phyloP scores from a whole-genome alignment of 1,139 yeast species.

The Arxiozyma slooffiae region DNA sequence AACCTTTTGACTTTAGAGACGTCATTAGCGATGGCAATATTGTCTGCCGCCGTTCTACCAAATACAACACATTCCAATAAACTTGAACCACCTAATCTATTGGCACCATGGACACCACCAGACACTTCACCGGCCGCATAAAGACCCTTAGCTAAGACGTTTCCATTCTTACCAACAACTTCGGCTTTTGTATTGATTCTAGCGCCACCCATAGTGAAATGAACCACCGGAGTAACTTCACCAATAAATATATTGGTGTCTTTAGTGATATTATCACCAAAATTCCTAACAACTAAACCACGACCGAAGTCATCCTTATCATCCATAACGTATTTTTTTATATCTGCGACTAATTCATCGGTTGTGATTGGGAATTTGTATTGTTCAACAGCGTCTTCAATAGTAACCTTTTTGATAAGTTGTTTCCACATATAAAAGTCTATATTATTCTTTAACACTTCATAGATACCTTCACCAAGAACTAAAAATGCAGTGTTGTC shows the following conservation, averaged over 20 bases:
- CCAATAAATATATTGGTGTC: conserved; percentile 30
- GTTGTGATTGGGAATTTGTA: conserved; percentile 30
- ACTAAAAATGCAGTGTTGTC: conserved; percentile 36
- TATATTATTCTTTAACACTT: conserved; percentile 38
- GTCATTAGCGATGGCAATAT: conserved; percentile 11
- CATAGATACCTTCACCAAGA: conserved; percentile 32
- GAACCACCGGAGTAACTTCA: conserved; percentile 62
- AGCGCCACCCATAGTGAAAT: conserved; percentile 83
- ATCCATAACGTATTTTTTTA: conserved; percentile 40
- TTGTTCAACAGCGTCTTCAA: conserved; percentile 42
- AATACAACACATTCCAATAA: conserved; percentile 73
- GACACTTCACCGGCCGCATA: conserved; percentile 77
- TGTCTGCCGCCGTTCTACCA: conserved; percentile 42
- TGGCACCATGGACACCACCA: conserved; percentile 75
- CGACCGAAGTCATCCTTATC: conserved; percentile 27
- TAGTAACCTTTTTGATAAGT: conserved; percentile 45
- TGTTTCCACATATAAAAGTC: conserved; percentile 61
- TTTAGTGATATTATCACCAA: conserved; percentile 19
- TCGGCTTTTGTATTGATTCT: conserved; percentile 51
- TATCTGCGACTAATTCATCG: conserved; percentile 34
- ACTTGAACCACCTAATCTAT: conserved; percentile 69
- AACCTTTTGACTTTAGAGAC: neutral
- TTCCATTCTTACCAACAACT: conserved; percentile 39
- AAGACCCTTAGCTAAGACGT: conserved; percentile 44
- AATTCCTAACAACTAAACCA: conserved; percentile 26